Conservation (phyloP, 352 stramenopile species). For the Pythium brachiatum region DNA sequence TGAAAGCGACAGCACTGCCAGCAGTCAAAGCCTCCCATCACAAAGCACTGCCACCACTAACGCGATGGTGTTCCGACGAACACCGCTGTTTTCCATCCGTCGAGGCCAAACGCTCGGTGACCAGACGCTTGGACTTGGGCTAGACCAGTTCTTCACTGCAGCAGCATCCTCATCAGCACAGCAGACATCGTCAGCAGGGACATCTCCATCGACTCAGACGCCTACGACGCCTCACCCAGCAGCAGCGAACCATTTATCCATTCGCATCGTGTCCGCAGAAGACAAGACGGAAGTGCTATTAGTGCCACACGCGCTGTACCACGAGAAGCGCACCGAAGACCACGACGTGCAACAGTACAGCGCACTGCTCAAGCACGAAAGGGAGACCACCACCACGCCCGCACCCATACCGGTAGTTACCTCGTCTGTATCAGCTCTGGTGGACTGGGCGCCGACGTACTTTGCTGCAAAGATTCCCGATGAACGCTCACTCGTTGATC, state of each 20-base stretch:
- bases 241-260: constrained; percentile 13
- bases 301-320: constrained; percentile 36
- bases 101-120: constrained; percentile 52
- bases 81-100: constrained; percentile 29
- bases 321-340: constrained; percentile 39
- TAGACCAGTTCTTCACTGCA: constrained; percentile 28
- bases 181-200: too few relatives aligned
- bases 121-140: constrained; percentile 47
- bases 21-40: neutral
- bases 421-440: neutral
- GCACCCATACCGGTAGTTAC: neutral
- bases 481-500: constrained; percentile 19
- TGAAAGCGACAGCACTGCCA: neutral
- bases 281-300: constrained; percentile 46
- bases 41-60: neutral
- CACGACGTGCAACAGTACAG: constrained; percentile 37
- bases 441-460: constrained; percentile 15
- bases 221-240: neutral
- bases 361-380: constrained; percentile 1
- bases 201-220: neutral
- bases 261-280: constrained; percentile 39
- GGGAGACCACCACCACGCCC: neutral
- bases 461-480: constrained; percentile 12
- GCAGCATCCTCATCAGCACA: neutral
- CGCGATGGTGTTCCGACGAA: neutral